Conservation (phyloP, 768 basidiomycete genomes). For the Boletus reticulatus region DNA sequence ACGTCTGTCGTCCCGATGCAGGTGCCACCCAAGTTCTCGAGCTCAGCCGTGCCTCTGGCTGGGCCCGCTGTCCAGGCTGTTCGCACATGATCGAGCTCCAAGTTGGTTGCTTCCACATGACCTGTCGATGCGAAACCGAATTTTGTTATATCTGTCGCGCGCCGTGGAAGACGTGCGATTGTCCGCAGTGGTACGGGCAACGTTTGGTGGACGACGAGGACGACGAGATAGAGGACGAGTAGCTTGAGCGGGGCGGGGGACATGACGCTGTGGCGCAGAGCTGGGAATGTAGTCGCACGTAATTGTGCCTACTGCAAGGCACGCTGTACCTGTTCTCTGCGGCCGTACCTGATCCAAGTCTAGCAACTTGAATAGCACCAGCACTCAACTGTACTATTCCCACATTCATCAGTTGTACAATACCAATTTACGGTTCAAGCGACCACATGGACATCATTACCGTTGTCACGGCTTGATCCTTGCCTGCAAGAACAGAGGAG, state of each 20-base stretch:
- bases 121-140: conserved; percentile 37
- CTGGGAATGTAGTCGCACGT: no score
- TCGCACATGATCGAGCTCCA: conserved; percentile 37
- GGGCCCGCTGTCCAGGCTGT: conserved; percentile 41
- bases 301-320: no score
- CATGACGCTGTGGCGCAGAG: no score
- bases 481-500: no score
- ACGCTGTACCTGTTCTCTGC: no score
- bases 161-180: conserved; percentile 62
- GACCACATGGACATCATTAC: no score
- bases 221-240: background rate
- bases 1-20: conserved; percentile 26
- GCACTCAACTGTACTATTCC: no score
- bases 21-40: conserved; percentile 26
- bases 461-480: no score
- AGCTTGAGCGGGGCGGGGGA: background rate
- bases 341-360: no score
- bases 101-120: conserved; percentile 40
- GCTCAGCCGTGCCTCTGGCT: conserved; percentile 27
- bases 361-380: no score
- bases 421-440: no score
- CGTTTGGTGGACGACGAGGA: conserved; percentile 18
- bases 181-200: conserved; percentile 65
- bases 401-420: no score
- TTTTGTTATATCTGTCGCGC: conserved; percentile 50